Evolutionary conservation across 2,329 filamentous ascomycete species (phyloP).

Genomic region (Aureobasidium sp.): DNA sequence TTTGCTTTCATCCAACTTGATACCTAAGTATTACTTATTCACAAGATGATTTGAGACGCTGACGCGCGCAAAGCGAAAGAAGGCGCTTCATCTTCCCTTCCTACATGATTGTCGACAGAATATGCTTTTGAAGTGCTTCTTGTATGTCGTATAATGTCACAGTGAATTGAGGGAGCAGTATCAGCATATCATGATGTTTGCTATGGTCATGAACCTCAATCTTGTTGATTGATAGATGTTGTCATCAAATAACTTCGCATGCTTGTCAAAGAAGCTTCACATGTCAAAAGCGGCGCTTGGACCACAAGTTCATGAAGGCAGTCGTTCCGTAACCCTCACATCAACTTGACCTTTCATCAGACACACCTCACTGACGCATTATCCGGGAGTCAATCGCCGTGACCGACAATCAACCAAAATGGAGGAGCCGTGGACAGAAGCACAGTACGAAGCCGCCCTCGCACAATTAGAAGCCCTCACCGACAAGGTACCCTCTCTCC

Average conservation of each 20-base stretch:
- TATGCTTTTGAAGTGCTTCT: no score
- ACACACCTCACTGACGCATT: not conserved
- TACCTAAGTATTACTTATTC: not conserved
- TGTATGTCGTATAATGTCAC: no score
- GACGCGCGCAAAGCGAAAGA: no score
- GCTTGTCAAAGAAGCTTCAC: not conserved
- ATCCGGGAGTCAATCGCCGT: not conserved
- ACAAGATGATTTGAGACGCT: not conserved
- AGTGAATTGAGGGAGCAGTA: no score
- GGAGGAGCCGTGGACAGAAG: constrained; percentile 31
- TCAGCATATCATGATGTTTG: not conserved
- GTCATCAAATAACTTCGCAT: not conserved
- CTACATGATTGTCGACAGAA: no score
- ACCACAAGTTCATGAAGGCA: not conserved
- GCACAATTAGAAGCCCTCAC: constrained; percentile 39
- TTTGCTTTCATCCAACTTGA: not conserved
- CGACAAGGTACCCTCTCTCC: constrained; percentile 29
- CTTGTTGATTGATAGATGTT: no score
- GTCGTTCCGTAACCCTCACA: not conserved
- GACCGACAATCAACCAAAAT: not conserved
- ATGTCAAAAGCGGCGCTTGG: constrained; percentile 6
- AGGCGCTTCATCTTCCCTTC: no score
- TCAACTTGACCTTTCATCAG: not conserved
- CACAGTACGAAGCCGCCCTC: constrained; percentile 35
- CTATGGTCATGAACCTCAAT: no score